A percentile compares a stretch with the other conserved stretches of the same genome.
Conservation (phyloP, 2,329 filamentous ascomycete genomes). For the Ceratocystis colombiana region DNA sequence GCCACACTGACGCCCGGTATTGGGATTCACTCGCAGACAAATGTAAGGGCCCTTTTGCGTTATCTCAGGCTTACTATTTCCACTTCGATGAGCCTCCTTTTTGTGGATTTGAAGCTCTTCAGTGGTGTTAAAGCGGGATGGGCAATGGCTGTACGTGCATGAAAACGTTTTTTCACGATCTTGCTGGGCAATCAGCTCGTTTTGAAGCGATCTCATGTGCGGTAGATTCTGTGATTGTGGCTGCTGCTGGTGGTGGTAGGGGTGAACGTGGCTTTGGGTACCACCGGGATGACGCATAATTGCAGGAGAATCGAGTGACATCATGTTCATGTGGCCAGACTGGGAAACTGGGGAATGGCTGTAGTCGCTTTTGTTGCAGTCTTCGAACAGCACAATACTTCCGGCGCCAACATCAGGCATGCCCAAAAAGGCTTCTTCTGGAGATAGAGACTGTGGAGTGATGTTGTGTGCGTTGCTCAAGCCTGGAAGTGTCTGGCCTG, state of each 20-base stretch:
- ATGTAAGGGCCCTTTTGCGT: constrained; percentile 88
- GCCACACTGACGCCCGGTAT: constrained; percentile 67
- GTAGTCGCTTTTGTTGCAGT: constrained; percentile 2
- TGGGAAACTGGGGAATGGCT: constrained; percentile 15
- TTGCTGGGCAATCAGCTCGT: not conserved
- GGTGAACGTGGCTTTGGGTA: not conserved
- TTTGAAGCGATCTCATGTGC: not conserved
- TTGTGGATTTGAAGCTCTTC: constrained; percentile 88
- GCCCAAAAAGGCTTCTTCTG: constrained; percentile 5
- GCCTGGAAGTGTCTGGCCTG: not conserved
- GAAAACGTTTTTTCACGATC: constrained; percentile 58
- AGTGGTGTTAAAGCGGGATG: constrained; percentile 77
- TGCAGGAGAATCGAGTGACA: constrained; percentile 16
- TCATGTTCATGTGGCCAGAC: not conserved
- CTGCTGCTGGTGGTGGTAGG: not conserved
- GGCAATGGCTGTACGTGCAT: constrained; percentile 89
- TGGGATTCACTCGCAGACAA: constrained; percentile 87
- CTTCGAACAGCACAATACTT: constrained; percentile 9
- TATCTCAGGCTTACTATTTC: constrained; percentile 36
- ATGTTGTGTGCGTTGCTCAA: constrained; percentile 10
- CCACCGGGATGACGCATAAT: constrained; percentile 5
- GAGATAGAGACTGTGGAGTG: constrained; percentile 10
- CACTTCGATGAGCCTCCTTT: constrained; percentile 77
- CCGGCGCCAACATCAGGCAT: not conserved
- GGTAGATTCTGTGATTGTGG: not conserved